phyloP scores from a whole-genome alignment of 192 early-diverging fungal species.

The Coemansia sp. region DNA sequence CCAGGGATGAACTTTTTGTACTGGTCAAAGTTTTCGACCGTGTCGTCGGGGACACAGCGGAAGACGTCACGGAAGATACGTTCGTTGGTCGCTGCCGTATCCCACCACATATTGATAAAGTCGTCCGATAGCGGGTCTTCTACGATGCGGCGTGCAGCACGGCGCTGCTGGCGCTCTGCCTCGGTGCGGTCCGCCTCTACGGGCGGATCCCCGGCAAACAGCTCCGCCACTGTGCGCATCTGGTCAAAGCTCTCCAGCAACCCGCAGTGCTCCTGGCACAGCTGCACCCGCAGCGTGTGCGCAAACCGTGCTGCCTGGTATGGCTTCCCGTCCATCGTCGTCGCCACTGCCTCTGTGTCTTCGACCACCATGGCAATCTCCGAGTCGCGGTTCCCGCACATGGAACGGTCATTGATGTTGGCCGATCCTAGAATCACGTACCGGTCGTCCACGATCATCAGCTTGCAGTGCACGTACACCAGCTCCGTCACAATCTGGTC shows the following conservation, averaged over 20 bases:
- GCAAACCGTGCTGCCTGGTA: conserved; percentile 73
- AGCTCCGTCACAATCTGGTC: conserved; percentile 66
- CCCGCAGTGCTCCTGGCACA: conserved; percentile 82
- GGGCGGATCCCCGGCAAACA: conserved; percentile 35
- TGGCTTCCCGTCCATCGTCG: conserved; percentile 68
- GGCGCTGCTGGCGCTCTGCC: neutral
- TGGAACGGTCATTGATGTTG: conserved; percentile 90
- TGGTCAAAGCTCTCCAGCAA: conserved; percentile 51
- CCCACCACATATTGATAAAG: conserved; percentile 60
- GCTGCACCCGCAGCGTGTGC: conserved; percentile 61
- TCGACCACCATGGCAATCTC: conserved; percentile 83
- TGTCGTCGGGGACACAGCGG: conserved; percentile 80
- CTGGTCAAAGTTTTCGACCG: conserved; percentile 57
- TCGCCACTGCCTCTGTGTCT: conserved; percentile 60
- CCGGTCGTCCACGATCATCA: conserved; percentile 83
- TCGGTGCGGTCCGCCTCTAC: conserved; percentile 19
- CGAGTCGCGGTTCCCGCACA: conserved; percentile 78
- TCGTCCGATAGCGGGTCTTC: conserved; percentile 64
- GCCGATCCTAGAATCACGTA: conserved; percentile 79
- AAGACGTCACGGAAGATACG: conserved; percentile 71
- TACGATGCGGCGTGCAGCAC: conserved; percentile 21
- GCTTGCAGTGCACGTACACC: conserved; percentile 81
- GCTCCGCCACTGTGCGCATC: conserved; percentile 41
- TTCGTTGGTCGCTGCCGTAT: conserved; percentile 62
- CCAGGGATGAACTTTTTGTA: conserved; percentile 48